phyloP scores from a whole-genome alignment of 2,329 filamentous ascomycete genomes.

The Fusarium penzigii region DNA sequence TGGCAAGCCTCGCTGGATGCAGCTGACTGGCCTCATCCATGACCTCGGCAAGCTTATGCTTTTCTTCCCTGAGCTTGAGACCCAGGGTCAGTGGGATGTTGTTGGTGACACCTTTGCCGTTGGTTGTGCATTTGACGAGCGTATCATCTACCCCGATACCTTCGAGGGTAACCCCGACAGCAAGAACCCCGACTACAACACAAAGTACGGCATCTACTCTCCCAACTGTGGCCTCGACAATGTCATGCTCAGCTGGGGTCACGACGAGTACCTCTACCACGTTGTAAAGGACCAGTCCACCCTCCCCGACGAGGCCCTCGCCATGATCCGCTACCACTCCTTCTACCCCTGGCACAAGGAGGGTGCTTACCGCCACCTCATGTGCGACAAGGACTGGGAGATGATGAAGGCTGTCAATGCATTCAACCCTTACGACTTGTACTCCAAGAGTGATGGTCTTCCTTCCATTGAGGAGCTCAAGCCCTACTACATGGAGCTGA shows the following conservation, averaged over 20 bases:
- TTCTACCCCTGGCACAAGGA: constrained; percentile 92
- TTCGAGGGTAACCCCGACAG: constrained; percentile 78
- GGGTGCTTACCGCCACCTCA: constrained; percentile 78
- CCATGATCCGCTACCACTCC: constrained; percentile 91
- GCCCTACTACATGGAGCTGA: constrained; percentile 46
- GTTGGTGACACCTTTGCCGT: constrained; percentile 85
- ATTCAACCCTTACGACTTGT: constrained; percentile 90
- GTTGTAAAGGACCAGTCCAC: constrained; percentile 80
- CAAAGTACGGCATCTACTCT: constrained; percentile 77
- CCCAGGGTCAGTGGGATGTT: constrained; percentile 90
- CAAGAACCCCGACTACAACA: constrained; percentile 70
- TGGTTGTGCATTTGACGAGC: constrained; percentile 71
- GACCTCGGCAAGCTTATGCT: constrained; percentile 79
- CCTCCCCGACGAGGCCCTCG: constrained; percentile 78
- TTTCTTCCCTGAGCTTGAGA: constrained; percentile 65
- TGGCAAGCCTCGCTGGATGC: constrained; percentile 81
- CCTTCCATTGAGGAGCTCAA: constrained; percentile 77
- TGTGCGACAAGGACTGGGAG: constrained; percentile 77
- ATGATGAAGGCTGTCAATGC: constrained; percentile 81
- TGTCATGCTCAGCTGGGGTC: constrained; percentile 87
- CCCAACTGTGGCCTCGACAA: constrained; percentile 82
- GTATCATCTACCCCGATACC: constrained; percentile 79
- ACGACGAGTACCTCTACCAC: constrained; percentile 86
- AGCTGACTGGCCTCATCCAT: constrained; percentile 75
- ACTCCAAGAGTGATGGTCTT: constrained; percentile 85